Percentiles rank a stretch among this genome's conserved stretches.
Conservation (phyloP, 2,329 filamentous ascomycete species). For the Mollisia scopiformis region DNA sequence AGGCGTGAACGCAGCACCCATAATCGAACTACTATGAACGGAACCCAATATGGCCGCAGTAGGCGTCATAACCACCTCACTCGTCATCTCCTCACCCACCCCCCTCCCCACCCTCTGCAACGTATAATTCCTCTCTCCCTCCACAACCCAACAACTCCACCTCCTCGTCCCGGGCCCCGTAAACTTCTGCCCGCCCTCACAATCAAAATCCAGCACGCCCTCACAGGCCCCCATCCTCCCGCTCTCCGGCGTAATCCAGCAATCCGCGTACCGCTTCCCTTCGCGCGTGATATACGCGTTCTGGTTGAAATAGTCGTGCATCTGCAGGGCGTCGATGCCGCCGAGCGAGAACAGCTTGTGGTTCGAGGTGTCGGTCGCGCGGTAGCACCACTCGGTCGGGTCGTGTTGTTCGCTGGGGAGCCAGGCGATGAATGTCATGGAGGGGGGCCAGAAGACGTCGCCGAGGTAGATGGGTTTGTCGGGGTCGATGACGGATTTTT, state of each 20-base stretch:
- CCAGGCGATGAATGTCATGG: conserved; percentile 34
- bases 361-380: conserved; percentile 21
- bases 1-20: background rate
- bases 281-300: conserved; percentile 28
- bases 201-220: conserved; percentile 20
- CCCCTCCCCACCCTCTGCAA: background rate
- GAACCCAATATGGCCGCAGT: background rate
- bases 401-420: conserved; percentile 20
- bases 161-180: conserved; percentile 27
- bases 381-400: conserved; percentile 30
- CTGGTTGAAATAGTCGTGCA: conserved; percentile 29
- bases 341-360: conserved; percentile 25
- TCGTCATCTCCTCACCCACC: background rate
- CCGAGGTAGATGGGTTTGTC: conserved; percentile 33
- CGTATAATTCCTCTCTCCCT: background rate
- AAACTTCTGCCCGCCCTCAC: conserved; percentile 24
- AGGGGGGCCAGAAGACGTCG: conserved; percentile 33
- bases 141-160: conserved; percentile 28
- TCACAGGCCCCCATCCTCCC: conserved; percentile 28
- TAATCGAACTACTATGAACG: background rate
- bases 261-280: conserved; percentile 29
- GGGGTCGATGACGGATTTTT: conserved; percentile 15
- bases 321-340: conserved; percentile 23
- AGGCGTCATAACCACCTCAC: background rate
- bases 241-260: conserved; percentile 31